Base-by-base conservation (phyloP, 192 early-diverging fungal species). In the Jimgerdemannia lactiflua region DNA sequence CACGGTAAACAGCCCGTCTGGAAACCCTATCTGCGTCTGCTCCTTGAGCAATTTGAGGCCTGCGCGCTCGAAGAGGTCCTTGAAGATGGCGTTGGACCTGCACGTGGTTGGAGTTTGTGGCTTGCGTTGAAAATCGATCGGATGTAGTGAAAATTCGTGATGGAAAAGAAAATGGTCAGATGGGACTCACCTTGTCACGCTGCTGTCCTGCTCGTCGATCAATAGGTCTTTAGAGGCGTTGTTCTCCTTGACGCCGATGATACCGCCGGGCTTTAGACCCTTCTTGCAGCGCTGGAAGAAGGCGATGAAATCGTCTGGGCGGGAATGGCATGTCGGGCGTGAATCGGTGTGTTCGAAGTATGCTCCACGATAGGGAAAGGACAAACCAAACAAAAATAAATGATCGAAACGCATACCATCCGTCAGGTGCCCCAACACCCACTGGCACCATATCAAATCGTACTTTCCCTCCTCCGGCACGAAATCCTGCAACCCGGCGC, bases 361-460 rank as follows among this genome's bases (percentile, higher is more conserved):
- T 29, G 29, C 29, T 29, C 29, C 39, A 40, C 4, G 20, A 1
- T 29, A 17, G 17, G 39, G 42, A 49, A 1, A 29, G 29, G 29
- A 29, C 29, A 29, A 29, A 29, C 29, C 29, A 29, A 29, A 29
- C 29, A 29, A 29, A 29, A 29, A 29, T 29, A 29, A 29, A 29
- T 29, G 29, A 29, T 29, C 29, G 29, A 65, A 19, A 14, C 18
- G 18, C 67, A 9, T 68, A 94, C 93, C 92, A 76, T 98, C 94
- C 3, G 92, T 97, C 73, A 98, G 86, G 82, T 98, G 96, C 39
- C 93, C 92, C 39, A 99, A 82, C 2, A 98, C 96, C 97, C 97
- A 99, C 82, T 99, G 97, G 78, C 93, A 95, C 97, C 97, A 99
- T 43, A 99, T 95, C n/a, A 96, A 82, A 74, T 97, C 95, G 82